These are phyloP conservation scores for Melampsora larici-populina DNA, from an alignment of 1,284 basidiomycete genomes.

Conservation along the genomic window DNA sequence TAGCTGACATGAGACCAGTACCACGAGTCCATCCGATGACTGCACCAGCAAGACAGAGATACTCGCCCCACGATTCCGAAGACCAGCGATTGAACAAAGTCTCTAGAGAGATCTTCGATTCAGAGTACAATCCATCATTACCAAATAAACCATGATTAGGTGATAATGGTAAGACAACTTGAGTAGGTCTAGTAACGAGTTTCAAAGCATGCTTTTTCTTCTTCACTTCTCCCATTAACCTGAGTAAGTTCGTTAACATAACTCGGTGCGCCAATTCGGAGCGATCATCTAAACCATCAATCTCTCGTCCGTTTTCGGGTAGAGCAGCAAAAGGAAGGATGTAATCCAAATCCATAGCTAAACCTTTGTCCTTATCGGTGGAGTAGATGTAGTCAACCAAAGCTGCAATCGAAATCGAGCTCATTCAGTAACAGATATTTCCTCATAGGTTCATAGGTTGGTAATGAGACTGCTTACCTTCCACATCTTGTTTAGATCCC, in stretches of 20 bases:
- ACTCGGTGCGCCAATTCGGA: slow-evolving; percentile 97
- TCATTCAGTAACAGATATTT: too few species aligned
- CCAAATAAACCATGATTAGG: slow-evolving; percentile 98
- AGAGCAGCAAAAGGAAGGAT: slow-evolving; percentile 97
- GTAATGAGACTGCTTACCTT: too few species aligned
- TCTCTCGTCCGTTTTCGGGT: slow-evolving; percentile 96
- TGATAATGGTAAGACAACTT: slow-evolving; percentile 93
- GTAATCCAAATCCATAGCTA: slow-evolving; percentile 94
- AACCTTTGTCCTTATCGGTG: slow-evolving; percentile 58
- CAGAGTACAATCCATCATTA: slow-evolving; percentile 95
- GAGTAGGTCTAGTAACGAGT: slow-evolving; percentile 94
- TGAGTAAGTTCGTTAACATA: slow-evolving; percentile 83
- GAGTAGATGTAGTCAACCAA: slow-evolving; percentile 97
- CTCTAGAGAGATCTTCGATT: slow-evolving; percentile 97
- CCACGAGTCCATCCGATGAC: slow-evolving; percentile 89
- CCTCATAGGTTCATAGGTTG: too few species aligned
- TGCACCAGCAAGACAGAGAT: slow-evolving; percentile 93
- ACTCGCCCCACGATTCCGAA: slow-evolving; percentile 99
- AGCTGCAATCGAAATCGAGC: slow-evolving; percentile 57
- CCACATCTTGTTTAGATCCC: slow-evolving; percentile 94
- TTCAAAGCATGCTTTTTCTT: slow-evolving; percentile 92
- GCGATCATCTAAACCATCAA: slow-evolving; percentile 92
- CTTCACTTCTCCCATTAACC: slow-evolving; percentile 94
- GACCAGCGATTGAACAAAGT: slow-evolving; percentile 96
- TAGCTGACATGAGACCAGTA: slow-evolving; percentile 95